phyloP scores from a whole-genome alignment of 2,329 filamentous ascomycete genomes.

The Penicillium brevicompactum region DNA sequence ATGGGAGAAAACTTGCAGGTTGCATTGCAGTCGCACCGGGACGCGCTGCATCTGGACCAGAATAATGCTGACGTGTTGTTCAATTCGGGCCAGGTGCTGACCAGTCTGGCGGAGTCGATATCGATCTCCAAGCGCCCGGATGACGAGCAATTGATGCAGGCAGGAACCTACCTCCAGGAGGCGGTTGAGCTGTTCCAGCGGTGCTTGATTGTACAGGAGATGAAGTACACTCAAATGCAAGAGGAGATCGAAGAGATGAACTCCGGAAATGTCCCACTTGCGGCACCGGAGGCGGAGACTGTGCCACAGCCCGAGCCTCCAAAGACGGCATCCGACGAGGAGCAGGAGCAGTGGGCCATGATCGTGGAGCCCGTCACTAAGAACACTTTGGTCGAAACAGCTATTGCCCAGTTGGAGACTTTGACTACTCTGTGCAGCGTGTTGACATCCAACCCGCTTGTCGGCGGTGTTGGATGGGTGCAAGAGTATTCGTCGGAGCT shows the following conservation, averaged over 20 bases:
- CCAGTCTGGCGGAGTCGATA: conserved; percentile 63
- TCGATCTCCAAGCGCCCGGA: conserved; percentile 54
- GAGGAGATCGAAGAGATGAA: conserved; percentile 45
- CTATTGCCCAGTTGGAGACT: conserved; percentile 63
- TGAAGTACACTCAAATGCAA: conserved; percentile 49
- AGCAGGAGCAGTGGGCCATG: conserved; percentile 64
- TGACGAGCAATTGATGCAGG: conserved; percentile 47
- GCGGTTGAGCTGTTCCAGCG: conserved; percentile 61
- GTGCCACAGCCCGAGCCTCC: conserved; percentile 11
- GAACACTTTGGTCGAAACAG: conserved; percentile 67
- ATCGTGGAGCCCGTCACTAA: conserved; percentile 69
- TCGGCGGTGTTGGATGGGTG: conserved; percentile 55
- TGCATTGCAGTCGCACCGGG: conserved; percentile 65
- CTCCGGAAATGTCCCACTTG: conserved; percentile 22
- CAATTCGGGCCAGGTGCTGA: conserved; percentile 71
- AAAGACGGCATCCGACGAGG: conserved; percentile 17
- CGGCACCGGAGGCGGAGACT: conserved; percentile 10
- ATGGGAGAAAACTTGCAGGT: conserved; percentile 59
- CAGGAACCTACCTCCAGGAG: conserved; percentile 60
- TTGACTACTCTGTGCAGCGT: conserved; percentile 56
- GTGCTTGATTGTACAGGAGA: conserved; percentile 58
- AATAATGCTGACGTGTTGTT: conserved; percentile 70
- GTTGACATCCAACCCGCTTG: conserved; percentile 44
- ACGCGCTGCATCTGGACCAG: conserved; percentile 61
- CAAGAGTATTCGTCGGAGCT: conserved; percentile 59